Base-by-base conservation (phyloP, 305 asterid genomes). In the Solanum aculeatissimum region DNA sequence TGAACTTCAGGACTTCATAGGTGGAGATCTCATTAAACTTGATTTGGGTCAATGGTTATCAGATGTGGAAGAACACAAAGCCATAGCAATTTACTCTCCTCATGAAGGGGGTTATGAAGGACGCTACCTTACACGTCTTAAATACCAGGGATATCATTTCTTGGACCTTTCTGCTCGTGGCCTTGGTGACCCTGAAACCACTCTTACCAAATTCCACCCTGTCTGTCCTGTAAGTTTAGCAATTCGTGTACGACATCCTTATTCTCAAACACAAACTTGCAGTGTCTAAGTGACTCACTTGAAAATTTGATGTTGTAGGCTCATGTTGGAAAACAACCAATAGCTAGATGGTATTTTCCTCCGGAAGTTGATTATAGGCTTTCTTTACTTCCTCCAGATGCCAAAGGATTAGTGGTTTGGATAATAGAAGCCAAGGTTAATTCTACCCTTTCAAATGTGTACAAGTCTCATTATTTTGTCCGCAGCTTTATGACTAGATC, bases 41-140 rank as follows among this genome's bases (percentile, higher is more conserved):
- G 98, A 95, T 78, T 74, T 93, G 62, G 95, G 95, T 6, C 89
- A 91, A 53, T 95, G 98, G 98, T 54, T 92, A 53, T 89, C 94
- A 0, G 98, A 93, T 27, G 98, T 93, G 21, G 98, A 95, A 89
- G 97, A 93, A 85, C 97, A 95, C 85, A 95, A 92, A 88, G 94
- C 98, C 54, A 35, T 95, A 47, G 98, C 98, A 38, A 93, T 95
- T 35, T 95, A 95, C 88, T 43, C 97, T 23, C 98, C 97, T 1
- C 98, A 93, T 49, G 98, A 95, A 81, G 98, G 98, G 0, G 97
- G 97, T 1, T 92, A 93, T 9, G 98, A 95, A 89, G 97, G 98
- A 4, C 94, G 98, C 1, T 95, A 95, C 87, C 91, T 93, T 27
- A 93, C 88, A 85, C 89, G 91, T 65, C 95, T 95, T 38, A 86